Base-by-base conservation (phyloP, 495 filamentous ascomycete genomes). In the Lophiotrema nucula region DNA sequence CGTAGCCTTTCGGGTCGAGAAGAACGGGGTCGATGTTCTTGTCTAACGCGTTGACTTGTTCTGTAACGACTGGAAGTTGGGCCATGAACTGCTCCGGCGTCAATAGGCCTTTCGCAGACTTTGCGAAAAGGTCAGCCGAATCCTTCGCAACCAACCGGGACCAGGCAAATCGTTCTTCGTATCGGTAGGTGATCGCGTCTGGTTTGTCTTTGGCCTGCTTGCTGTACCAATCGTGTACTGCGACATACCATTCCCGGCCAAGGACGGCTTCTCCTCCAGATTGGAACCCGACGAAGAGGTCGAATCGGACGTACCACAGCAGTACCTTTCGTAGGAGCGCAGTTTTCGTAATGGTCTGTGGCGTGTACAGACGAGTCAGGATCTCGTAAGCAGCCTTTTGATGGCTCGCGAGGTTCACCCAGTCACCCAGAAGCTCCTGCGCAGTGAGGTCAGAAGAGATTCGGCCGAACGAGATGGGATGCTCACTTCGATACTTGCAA, bases 381-480 rank as follows among this genome's bases (percentile, higher is more conserved):
- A 98, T 80, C 47, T 88, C 81, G 66, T 88, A 81, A 1, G 93
- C 92, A 4, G 92, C 93, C 71, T 85, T 92, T 70, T 96, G 91
- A 72, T 98, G 93, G 27, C 89, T 87, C 67, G 92, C 82, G 39
- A 97, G 77, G 65, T 92, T 96, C 48, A 90, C 81, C 89, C 89
- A 97, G 67, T 98, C 93, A 8, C 93, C 93, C 52, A 96, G 80
- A 64, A 88, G 93, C 74, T 97, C 93, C 92, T 97, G 66, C 42
- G 5, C 31, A 15, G 31, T 35, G 31, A 8, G 8, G 31, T 35
- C 31, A 35, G 31, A 8, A n/a, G n/a, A n/a, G n/a, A n/a, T n/a
- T n/a, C n/a, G n/a, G 31, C 31, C 8, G n/a, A 8, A 35, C 31
- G 8, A 35, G 31, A n/a, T 35, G 8, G 31, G 8, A 21, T 21